phyloP scores from a whole-genome alignment of 2,329 filamentous ascomycete genomes.

The Oidium heveae region DNA sequence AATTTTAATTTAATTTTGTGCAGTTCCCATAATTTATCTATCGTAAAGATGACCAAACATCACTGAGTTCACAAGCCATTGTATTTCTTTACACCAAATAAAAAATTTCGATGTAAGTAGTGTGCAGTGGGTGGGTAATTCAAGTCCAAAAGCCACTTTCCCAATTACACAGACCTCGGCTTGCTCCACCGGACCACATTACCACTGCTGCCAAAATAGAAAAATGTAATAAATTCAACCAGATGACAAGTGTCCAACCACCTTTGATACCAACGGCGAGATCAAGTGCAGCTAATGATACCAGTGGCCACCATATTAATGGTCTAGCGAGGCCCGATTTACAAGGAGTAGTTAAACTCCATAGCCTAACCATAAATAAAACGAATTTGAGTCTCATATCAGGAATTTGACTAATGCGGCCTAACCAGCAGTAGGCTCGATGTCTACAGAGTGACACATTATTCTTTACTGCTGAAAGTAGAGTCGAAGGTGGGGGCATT shows the following conservation, averaged over 20 bases:
- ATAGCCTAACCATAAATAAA: constrained; percentile 44
- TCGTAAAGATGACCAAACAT: too few species aligned
- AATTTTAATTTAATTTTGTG: too few species aligned
- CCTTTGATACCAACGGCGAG: constrained; percentile 19
- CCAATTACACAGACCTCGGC: not conserved
- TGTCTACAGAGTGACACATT: constrained; percentile 14
- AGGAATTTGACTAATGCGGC: constrained; percentile 13
- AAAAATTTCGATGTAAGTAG: too few species aligned
- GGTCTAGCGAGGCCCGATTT: constrained; percentile 43
- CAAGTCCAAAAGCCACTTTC: not conserved
- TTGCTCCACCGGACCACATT: not conserved
- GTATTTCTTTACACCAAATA: too few species aligned
- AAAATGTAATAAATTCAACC: constrained; percentile 22
- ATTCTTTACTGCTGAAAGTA: constrained; percentile 11
- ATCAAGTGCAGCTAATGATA: constrained; percentile 44
- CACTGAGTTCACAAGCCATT: too few species aligned
- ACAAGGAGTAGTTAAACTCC: constrained; percentile 40
- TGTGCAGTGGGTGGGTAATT: too few species aligned
- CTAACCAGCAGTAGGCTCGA: constrained; percentile 13
- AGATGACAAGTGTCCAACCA: constrained; percentile 15
- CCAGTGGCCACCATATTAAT: constrained; percentile 38
- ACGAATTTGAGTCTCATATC: constrained; percentile 24
- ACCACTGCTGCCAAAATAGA: constrained; percentile 17
- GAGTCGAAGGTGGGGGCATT: constrained; percentile 17
- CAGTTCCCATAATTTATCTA: too few species aligned